Conservation (phyloP, 2,329 filamentous ascomycete species). For the Ophiostoma perfectum region DNA sequence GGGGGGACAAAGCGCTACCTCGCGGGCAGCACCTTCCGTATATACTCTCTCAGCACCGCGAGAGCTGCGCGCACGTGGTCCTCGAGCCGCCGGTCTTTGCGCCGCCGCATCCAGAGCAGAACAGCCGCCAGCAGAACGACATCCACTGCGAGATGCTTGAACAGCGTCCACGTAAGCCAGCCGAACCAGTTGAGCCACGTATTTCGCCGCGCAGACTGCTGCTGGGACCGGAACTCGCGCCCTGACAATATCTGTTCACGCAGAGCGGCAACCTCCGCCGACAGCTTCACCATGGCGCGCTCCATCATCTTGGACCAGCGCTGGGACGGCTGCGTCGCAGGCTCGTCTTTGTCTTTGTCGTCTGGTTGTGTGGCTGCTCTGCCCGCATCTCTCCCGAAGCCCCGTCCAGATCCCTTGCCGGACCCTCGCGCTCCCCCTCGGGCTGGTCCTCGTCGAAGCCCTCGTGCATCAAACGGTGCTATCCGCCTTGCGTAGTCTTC, state of each 20-base stretch:
- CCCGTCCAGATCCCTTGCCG: background rate
- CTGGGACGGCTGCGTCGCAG: background rate
- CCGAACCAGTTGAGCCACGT: constrained; percentile 50
- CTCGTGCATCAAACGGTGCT: background rate
- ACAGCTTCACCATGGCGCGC: constrained; percentile 78
- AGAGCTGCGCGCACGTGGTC: constrained; percentile 65
- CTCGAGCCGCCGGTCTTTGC: constrained; percentile 66
- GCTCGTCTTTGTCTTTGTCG: background rate
- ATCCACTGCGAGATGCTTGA: constrained; percentile 73
- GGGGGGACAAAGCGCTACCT: background rate
- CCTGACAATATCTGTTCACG: constrained; percentile 82
- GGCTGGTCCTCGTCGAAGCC: background rate
- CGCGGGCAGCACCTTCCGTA: constrained; percentile 50
- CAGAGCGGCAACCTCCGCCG: constrained; percentile 84
- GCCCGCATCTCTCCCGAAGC: background rate
- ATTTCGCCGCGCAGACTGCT: constrained; percentile 45
- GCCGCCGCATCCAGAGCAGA: constrained; percentile 65
- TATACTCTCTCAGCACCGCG: constrained; percentile 52
- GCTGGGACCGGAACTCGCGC: constrained; percentile 63
- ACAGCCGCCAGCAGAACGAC: constrained; percentile 59
- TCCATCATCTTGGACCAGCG: constrained; percentile 77
- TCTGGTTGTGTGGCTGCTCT: background rate
- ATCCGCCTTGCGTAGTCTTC: constrained; percentile 28
- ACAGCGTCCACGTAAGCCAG: constrained; percentile 62
- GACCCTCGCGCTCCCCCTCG: background rate